A percentile compares a stretch with the other conserved stretches of the same genome.
phyloP scores from a whole-genome alignment of 108 stramenopile genomes.

The Licmophora abbreviata region DNA sequence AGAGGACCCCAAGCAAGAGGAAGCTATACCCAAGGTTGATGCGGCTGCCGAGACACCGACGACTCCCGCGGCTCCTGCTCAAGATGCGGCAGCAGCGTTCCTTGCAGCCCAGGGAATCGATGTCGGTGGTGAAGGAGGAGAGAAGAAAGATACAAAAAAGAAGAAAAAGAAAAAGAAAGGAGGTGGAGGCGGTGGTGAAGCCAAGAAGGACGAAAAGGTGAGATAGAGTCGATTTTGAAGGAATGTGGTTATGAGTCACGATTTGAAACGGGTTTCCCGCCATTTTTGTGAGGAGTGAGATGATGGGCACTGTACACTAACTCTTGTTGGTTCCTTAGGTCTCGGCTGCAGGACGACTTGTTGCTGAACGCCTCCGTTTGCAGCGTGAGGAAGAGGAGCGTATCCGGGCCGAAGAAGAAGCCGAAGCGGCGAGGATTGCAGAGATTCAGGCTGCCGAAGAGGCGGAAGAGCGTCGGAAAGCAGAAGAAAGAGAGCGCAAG shows the following conservation, averaged over 20 bases:
- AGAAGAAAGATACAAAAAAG: slow-evolving; percentile 38
- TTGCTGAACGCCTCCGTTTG: slow-evolving; percentile 78
- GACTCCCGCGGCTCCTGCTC: slow-evolving; percentile 8
- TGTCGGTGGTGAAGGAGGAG: slow-evolving; percentile 34
- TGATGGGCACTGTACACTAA: neutral
- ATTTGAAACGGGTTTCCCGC: neutral
- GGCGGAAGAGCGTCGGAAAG: slow-evolving; percentile 52
- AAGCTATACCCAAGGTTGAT: slow-evolving; percentile 7
- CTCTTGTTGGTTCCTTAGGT: slow-evolving; percentile 22
- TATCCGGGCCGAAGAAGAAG: slow-evolving; percentile 64
- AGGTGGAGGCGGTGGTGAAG: slow-evolving; percentile 31
- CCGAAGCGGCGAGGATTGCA: slow-evolving; percentile 61
- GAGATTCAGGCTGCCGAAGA: slow-evolving; percentile 63
- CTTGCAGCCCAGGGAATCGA: slow-evolving; percentile 64
- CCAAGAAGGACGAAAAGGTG: slow-evolving; percentile 39
- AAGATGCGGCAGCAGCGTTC: slow-evolving; percentile 81
- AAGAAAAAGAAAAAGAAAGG: slow-evolving; percentile 88
- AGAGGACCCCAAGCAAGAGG: slow-evolving; percentile 14
- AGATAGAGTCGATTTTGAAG: slow-evolving; percentile 1
- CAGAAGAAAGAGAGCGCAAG: slow-evolving; percentile 69
- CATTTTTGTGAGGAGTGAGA: neutral
- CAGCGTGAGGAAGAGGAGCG: slow-evolving; percentile 84
- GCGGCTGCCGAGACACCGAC: slow-evolving; percentile 9
- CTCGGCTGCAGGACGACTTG: slow-evolving; percentile 71
- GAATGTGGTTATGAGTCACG: neutral